Evolutionary conservation across 345 rosid species (phyloP), one percentile per base, ranked within the genome.

Genomic region (Erucastrum elatum): DNA sequence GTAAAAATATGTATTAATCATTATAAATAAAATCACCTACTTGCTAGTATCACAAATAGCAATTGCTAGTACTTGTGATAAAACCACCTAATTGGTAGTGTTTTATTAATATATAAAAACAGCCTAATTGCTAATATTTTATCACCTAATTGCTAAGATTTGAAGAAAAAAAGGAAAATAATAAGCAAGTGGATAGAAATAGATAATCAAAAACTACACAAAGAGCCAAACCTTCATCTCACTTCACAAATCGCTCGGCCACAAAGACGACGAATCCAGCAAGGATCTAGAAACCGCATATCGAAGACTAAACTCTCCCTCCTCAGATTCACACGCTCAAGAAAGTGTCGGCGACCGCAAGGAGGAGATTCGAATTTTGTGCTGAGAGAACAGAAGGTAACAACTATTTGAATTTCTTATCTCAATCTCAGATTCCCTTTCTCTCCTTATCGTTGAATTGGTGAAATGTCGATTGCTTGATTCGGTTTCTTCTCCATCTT

Each of bases 181-280:
- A 67, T 33, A 81, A 72, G 70, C 39, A 46, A 81, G 80, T 81
- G 84, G 81, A 71, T 81, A 81, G 84, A 76, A 49, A 49, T 67
- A 68, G 75, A 61, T n/a, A 49, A 5, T 49, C 2, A 56, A 62
- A 64, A 29, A 29, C 31, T 65, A 71, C 64, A 68, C 63, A 77
- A 77, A 49, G 67, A 76, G 84, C 78, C 81, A 35, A 35, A 81
- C 78, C 81, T 69, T 64, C 77, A 34, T 9, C 76, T 71, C 77
- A 76, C 80, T 76, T 81, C 75, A 66, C 84, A 72, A 72, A 72
- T 77, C 77, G 78, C 84, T 81, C 78, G 78, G 75, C 84, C 78
- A 76, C 84, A 81, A 71, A 72, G 78, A 77, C 77, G 77, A 77
- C 65, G 77, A 75, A 61, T 29, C 34, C 17, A 29, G 2, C 65